Conservation (phyloP, 2,329 filamentous ascomycete genomes). For the Rutstroemia sp. region DNA sequence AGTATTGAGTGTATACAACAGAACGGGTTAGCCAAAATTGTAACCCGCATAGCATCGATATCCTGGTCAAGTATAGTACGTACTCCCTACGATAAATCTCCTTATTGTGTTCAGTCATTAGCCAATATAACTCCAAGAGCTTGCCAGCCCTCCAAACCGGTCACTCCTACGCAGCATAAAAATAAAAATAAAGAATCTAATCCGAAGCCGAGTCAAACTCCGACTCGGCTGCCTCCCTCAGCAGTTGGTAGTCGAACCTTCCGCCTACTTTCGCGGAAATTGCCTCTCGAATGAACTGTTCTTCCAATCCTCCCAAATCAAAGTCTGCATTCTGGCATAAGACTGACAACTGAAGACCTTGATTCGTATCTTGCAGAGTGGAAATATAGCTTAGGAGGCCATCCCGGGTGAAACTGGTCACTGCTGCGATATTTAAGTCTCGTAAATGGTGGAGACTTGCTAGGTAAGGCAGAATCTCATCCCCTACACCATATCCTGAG, state of each 20-base stretch:
- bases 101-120: too few relatives aligned
- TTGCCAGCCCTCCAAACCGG: not conserved
- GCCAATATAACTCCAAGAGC: not conserved
- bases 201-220: slow-evolving; percentile 27
- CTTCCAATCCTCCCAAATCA: slow-evolving; percentile 23
- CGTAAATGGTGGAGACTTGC: slow-evolving; percentile 42
- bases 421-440: slow-evolving; percentile 44
- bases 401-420: slow-evolving; percentile 45
- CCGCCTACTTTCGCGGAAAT: slow-evolving; percentile 28
- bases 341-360: slow-evolving; percentile 28
- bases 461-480: slow-evolving; percentile 39
- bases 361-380: slow-evolving; percentile 30
- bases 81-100: too few relatives aligned
- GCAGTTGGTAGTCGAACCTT: slow-evolving; percentile 29
- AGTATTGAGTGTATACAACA: too few relatives aligned
- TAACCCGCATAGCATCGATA: too few relatives aligned
- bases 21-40: too few relatives aligned
- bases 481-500: slow-evolving; percentile 44
- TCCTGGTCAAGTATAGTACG: too few relatives aligned
- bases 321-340: slow-evolving; percentile 26
- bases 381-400: slow-evolving; percentile 40
- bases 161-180: not conserved
- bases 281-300: slow-evolving; percentile 21
- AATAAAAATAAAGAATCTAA: slow-evolving; percentile 9
- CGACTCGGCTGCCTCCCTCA: slow-evolving; percentile 24